Percentiles rank a stretch among this genome's conserved stretches.
phyloP scores from a whole-genome alignment of 2,329 filamentous ascomycete species.

The Lachnellula cervina region DNA sequence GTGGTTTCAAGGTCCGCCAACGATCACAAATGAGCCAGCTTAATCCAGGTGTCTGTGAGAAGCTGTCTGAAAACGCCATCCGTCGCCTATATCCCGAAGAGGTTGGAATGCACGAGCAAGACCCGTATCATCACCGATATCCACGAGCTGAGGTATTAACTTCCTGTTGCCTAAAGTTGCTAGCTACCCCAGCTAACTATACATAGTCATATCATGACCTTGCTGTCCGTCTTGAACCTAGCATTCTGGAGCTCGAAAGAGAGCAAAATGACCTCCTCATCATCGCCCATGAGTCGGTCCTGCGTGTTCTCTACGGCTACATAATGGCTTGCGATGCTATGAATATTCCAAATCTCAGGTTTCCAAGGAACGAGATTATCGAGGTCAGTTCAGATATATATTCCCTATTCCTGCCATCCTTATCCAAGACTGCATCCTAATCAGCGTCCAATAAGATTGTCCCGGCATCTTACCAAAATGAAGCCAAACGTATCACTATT shows the following conservation, averaged over 20 bases:
- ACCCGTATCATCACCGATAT: constrained; percentile 96
- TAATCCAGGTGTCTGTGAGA: constrained; percentile 94
- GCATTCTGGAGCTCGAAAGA: constrained; percentile 93
- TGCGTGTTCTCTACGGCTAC: constrained; percentile 94
- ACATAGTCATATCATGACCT: constrained; percentile 91
- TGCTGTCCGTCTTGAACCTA: constrained; percentile 94
- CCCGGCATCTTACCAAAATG: constrained; percentile 94
- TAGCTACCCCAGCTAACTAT: constrained; percentile 20
- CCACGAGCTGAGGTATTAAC: constrained; percentile 77
- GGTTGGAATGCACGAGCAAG: constrained; percentile 84
- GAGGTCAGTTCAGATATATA: constrained; percentile 49
- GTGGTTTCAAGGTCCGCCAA: constrained; percentile 82
- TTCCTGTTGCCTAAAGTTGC: constrained; percentile 2
- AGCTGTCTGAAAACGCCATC: constrained; percentile 79
- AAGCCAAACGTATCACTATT: constrained; percentile 86
- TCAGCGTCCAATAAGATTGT: constrained; percentile 57
- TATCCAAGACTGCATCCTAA: neutral
- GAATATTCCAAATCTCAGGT: constrained; percentile 88
- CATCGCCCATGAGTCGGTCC: constrained; percentile 96
- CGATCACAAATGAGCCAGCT: constrained; percentile 95
- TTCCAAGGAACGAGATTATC: constrained; percentile 95
- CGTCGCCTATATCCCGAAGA: constrained; percentile 82
- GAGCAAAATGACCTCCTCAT: constrained; percentile 98
- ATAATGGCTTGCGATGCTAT: constrained; percentile 97
- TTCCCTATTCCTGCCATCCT: neutral